phyloP scores from a whole-genome alignment of 1,139 yeast species.

The Blastobotrys malaysiensis region DNA sequence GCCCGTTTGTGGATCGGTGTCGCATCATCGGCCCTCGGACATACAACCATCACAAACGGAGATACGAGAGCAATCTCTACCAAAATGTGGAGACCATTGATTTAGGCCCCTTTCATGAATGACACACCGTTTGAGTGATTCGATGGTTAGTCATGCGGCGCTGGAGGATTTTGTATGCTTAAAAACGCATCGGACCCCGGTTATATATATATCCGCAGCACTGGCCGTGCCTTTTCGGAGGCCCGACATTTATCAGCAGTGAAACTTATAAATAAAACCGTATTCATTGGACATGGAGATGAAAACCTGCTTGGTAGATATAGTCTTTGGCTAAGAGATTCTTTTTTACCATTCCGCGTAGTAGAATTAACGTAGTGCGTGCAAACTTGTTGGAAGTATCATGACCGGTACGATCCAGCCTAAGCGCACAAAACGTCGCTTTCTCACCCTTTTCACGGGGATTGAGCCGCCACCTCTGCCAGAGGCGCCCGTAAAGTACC shows the following conservation, averaged over 20 bases:
- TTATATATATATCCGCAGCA: not conserved
- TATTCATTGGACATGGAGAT: not conserved
- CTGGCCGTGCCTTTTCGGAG: not conserved
- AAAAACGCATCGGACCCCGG: not conserved
- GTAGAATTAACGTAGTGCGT: not conserved
- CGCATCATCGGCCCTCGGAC: too few relatives aligned
- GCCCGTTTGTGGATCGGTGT: too few relatives aligned
- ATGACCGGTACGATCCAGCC: not conserved
- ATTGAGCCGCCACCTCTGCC: constrained; percentile 30
- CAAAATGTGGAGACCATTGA: not conserved
- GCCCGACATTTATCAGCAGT: not conserved
- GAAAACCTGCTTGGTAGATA: too few relatives aligned
- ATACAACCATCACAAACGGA: not conserved
- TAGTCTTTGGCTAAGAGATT: too few relatives aligned
- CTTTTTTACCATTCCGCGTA: not conserved
- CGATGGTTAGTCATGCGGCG: not conserved
- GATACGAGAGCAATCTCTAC: not conserved
- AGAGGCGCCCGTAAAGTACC: constrained; percentile 22
- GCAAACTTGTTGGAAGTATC: not conserved
- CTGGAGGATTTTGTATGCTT: not conserved
- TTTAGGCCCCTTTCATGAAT: not conserved
- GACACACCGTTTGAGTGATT: too few relatives aligned
- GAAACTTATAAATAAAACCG: not conserved
- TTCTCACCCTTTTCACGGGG: constrained; percentile 26
- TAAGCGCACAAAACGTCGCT: constrained; percentile 8